phyloP scores from a whole-genome alignment of 75 land plant species.

The Chamaecyparis obtusa region DNA sequence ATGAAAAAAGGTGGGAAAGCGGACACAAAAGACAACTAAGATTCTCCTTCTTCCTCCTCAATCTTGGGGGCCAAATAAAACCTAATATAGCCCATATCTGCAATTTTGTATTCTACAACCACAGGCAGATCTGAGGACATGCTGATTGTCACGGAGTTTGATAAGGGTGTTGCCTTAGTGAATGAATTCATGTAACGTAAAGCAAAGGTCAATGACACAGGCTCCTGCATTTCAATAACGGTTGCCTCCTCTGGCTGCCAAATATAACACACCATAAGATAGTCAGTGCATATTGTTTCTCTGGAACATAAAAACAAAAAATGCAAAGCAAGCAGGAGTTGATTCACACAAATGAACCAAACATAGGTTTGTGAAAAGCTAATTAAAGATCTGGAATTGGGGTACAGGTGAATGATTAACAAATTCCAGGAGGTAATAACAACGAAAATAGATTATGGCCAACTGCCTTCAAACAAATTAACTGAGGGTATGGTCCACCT shows the following conservation, averaged over 20 bases:
- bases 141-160: slow-evolving; percentile 46
- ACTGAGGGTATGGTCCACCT: too few relatives aligned
- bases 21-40: neutral
- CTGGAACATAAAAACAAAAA: neutral
- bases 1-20: neutral
- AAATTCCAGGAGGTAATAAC: neutral
- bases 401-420: neutral
- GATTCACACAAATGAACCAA: neutral
- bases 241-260: slow-evolving; percentile 47
- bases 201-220: slow-evolving; percentile 51
- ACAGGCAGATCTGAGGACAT: slow-evolving; percentile 47
- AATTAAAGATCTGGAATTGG: neutral
- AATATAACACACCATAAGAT: neutral
- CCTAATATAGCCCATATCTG: slow-evolving; percentile 45
- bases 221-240: slow-evolving; percentile 42
- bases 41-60: slow-evolving; percentile 43
- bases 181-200: slow-evolving; percentile 47
- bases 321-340: neutral
- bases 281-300: neutral
- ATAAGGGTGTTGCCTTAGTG: slow-evolving; percentile 48
- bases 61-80: slow-evolving; percentile 52
- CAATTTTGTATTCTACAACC: slow-evolving; percentile 55
- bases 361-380: neutral
- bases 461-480: too few relatives aligned
- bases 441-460: neutral